phyloP scores from a whole-genome alignment of 495 filamentous ascomycete species.

The Penicillium nucicola region DNA sequence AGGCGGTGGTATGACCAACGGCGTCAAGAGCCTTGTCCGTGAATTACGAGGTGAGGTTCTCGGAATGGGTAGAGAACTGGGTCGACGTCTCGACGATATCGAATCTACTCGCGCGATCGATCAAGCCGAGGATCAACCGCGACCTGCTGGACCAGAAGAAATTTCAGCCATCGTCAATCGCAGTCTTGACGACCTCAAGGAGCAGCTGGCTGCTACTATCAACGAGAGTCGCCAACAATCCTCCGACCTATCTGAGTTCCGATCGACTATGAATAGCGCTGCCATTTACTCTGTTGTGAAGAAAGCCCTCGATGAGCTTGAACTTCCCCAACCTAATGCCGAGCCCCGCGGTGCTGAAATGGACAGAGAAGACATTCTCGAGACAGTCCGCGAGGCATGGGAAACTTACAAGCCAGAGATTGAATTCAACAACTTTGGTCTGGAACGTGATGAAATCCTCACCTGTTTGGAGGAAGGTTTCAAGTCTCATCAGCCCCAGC shows the following conservation, averaged over 20 bases:
- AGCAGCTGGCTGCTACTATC: conserved; percentile 72
- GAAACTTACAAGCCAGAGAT: conserved; percentile 91
- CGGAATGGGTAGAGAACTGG: conserved; percentile 86
- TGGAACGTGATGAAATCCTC: conserved; percentile 85
- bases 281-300: conserved; percentile 80
- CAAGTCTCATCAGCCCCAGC: conserved; percentile 64
- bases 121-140: conserved; percentile 37
- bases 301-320: conserved; percentile 67
- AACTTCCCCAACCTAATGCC: conserved; percentile 35
- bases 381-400: conserved; percentile 83
- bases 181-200: conserved; percentile 72
- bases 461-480: conserved; percentile 81
- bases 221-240: conserved; percentile 72
- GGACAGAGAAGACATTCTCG: conserved; percentile 76
- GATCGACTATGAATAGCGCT: conserved; percentile 61
- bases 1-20: conserved; percentile 78
- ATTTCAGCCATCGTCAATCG: conserved; percentile 74
- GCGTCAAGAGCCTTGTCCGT: conserved; percentile 84
- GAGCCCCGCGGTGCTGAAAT: conserved; percentile 40
- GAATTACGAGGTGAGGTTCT: conserved; percentile 90
- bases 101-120: conserved; percentile 43
- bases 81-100: conserved; percentile 72
- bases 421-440: conserved; percentile 79
- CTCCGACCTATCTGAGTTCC: conserved; percentile 45
- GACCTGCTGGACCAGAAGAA: conserved; percentile 59